These are phyloP conservation scores for Bruguiera sexangula DNA, from an alignment of 345 rosid species.

Conservation along the genomic window DNA sequence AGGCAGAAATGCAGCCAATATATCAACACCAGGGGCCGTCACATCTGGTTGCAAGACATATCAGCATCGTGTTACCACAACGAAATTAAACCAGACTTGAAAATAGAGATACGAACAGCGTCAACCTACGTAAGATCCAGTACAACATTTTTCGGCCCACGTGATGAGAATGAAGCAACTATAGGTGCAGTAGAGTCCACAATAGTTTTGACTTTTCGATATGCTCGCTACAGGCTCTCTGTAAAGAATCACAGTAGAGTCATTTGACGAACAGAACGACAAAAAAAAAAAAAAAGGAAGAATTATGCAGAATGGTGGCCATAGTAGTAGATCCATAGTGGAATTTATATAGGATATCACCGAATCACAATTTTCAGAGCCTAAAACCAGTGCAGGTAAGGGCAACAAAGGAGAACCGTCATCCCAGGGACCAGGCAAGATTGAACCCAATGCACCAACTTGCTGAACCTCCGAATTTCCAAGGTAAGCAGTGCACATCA, in stretches of 20 bases:
- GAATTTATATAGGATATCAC: conserved; percentile 30
- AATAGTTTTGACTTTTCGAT: conserved; percentile 27
- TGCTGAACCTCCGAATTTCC: neutral
- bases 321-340: conserved; percentile 7
- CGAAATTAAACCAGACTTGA: neutral
- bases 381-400: conserved; percentile 22
- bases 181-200: conserved; percentile 33
- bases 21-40: conserved; percentile 45
- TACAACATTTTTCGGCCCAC: conserved; percentile 32
- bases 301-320: neutral
- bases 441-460: conserved; percentile 25
- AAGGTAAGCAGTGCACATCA: neutral
- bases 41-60: conserved; percentile 42
- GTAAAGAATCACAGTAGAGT: neutral
- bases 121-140: conserved; percentile 32
- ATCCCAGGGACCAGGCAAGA: neutral
- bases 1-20: conserved; percentile 42
- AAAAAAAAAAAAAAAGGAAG: neutral
- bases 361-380: neutral
- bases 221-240: conserved; percentile 29
- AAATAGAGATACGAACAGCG: neutral
- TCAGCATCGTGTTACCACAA: neutral
- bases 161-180: conserved; percentile 37
- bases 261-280: neutral
- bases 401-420: conserved; percentile 21